A percentile compares a stretch with the other conserved stretches of the same genome.
Evolutionary conservation across 2,329 filamentous ascomycete species (phyloP).

Genomic region (Neonectria magnoliae): DNA sequence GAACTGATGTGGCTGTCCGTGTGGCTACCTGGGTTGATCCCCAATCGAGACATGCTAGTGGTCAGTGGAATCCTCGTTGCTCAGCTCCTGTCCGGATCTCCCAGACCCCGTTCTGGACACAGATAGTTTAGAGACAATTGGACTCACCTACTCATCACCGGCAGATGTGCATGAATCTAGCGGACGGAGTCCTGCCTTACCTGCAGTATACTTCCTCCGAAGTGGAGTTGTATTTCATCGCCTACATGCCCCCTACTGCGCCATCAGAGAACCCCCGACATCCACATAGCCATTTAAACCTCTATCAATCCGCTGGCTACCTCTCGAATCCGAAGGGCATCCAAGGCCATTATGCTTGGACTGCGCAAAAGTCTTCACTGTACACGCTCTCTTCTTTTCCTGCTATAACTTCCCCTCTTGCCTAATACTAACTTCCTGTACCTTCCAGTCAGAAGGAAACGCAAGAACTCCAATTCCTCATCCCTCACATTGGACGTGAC

Average conservation of each 20-base stretch:
- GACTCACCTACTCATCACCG: not conserved
- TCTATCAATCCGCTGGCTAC: not conserved
- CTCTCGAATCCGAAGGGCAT: not conserved
- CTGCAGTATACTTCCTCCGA: not conserved
- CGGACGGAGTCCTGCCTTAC: not conserved
- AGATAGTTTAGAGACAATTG: not conserved
- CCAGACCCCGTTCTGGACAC: not conserved
- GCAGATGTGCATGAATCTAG: not conserved
- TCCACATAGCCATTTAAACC: not conserved
- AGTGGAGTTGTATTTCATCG: slow-evolving; percentile 10
- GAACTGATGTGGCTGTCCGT: not conserved
- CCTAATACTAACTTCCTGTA: not conserved
- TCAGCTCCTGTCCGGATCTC: slow-evolving; percentile 2
- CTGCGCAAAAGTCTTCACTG: slow-evolving; percentile 18
- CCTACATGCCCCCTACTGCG: not conserved
- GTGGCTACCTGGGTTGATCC: slow-evolving; percentile 6
- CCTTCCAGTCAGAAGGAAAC: slow-evolving; percentile 17
- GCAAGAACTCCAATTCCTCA: slow-evolving; percentile 13
- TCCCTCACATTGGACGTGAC: slow-evolving; percentile 8
- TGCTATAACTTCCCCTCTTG: not conserved
- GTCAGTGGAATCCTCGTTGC: not conserved
- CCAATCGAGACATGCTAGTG: slow-evolving; percentile 1
- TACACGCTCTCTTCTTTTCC: not conserved
- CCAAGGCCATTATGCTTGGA: slow-evolving; percentile 17
- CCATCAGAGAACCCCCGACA: not conserved